These are phyloP conservation scores for Hortiboletus rubellus DNA, from an alignment of 1,284 basidiomycete genomes.

Conservation along the genomic window DNA sequence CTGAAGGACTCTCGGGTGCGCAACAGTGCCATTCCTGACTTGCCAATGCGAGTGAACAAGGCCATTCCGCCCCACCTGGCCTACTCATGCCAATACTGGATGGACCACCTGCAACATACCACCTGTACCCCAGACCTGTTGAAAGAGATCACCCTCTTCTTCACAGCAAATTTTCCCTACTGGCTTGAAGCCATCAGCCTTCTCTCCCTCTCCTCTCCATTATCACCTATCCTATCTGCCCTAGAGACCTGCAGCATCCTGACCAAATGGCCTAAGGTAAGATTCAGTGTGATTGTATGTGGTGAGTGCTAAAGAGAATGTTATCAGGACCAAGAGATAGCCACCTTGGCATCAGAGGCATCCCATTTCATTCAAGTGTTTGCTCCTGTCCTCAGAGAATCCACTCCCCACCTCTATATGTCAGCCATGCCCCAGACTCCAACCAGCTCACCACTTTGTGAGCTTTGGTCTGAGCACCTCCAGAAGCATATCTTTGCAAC, in stretches of 20 bases:
- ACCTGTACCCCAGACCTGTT: no score
- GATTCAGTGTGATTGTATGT: no score
- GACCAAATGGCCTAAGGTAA: no score
- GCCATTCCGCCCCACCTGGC: conserved; percentile 3
- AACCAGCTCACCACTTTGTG: background rate
- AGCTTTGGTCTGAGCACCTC: background rate
- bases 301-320: background rate
- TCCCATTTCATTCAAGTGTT: conserved; percentile 1
- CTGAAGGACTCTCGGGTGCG: background rate
- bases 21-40: background rate
- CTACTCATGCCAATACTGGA: conserved; percentile 8
- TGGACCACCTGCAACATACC: no score
- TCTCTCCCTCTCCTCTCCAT: no score
- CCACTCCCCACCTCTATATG: background rate
- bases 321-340: background rate
- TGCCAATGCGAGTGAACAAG: background rate
- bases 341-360: conserved; percentile 1
- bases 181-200: no score
- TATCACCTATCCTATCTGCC: no score
- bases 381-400: background rate
- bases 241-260: no score
- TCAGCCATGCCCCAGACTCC: conserved; percentile 1
- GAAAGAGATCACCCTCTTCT: no score
- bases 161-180: no score
- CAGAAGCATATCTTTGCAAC: background rate